A percentile compares a stretch with the other conserved stretches of the same genome.
Evolutionary conservation across 345 rosid species (phyloP).

Genomic region (Gossypium stocksii): DNA sequence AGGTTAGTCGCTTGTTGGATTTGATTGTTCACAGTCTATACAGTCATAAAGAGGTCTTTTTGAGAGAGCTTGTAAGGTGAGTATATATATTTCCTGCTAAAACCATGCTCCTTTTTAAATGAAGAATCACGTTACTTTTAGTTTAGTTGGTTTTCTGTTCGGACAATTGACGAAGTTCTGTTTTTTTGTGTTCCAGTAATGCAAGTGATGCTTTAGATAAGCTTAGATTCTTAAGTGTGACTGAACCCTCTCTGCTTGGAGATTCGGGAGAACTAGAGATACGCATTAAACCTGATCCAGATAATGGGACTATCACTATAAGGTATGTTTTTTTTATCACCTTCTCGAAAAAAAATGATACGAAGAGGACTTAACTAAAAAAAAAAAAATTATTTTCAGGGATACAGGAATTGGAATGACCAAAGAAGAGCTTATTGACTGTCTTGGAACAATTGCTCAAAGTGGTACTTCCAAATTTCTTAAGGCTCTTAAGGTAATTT

Average conservation of each 20-base stretch:
- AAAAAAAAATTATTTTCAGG: slow-evolving; percentile 32
- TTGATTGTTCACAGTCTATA: slow-evolving; percentile 80
- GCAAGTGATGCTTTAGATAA: slow-evolving; percentile 99
- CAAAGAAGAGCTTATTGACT: slow-evolving; percentile 86
- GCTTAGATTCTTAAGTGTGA: slow-evolving; percentile 89
- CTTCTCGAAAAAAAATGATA: not conserved
- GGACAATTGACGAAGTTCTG: slow-evolving; percentile 14
- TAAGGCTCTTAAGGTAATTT: slow-evolving; percentile 76
- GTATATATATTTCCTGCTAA: slow-evolving; percentile 5
- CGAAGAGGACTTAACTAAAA: not conserved
- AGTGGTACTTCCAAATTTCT: slow-evolving; percentile 96
- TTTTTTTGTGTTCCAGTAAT: slow-evolving; percentile 52
- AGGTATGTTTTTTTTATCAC: slow-evolving; percentile 35
- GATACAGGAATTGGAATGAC: slow-evolving; percentile 99
- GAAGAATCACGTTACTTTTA: not conserved
- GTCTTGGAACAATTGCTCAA: slow-evolving; percentile 99
- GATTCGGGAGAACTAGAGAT: slow-evolving; percentile 90
- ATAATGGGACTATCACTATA: slow-evolving; percentile 82
- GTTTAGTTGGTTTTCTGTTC: not conserved
- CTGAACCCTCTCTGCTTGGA: slow-evolving; percentile 87
- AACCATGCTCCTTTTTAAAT: not conserved
- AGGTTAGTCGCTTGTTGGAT: slow-evolving; percentile 83
- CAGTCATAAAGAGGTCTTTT: slow-evolving; percentile 82
- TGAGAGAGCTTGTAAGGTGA: slow-evolving; percentile 95
- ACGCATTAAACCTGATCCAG: slow-evolving; percentile 82